phyloP scores from a whole-genome alignment of 495 filamentous ascomycete species.

The Apiosordaria backusii region DNA sequence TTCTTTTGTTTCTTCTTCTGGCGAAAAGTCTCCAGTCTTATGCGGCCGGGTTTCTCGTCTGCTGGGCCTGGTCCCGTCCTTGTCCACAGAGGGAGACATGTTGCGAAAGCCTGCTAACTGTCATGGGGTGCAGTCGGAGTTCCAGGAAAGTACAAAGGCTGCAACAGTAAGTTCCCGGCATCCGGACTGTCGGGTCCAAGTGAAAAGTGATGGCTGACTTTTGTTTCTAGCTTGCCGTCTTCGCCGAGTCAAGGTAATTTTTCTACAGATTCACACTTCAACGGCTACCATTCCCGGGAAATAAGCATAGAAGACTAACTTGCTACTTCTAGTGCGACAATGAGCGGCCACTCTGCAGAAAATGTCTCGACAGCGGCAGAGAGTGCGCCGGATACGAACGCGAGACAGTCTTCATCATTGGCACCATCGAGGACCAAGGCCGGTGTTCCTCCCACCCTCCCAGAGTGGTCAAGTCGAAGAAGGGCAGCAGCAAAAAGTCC shows the following conservation, averaged over 20 bases:
- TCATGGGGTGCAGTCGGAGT: constrained; percentile 34
- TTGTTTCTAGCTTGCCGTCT: constrained; percentile 33
- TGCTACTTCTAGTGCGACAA: constrained; percentile 48
- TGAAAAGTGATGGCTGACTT: background rate
- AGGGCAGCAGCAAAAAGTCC: constrained; percentile 15
- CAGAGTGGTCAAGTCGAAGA: constrained; percentile 36
- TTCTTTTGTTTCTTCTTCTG: background rate
- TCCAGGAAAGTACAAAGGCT: constrained; percentile 47
- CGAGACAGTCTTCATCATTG: constrained; percentile 50
- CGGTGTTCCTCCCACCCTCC: constrained; percentile 47
- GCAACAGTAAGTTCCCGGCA: constrained; percentile 30
- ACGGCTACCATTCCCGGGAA: background rate
- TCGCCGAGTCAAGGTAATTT: constrained; percentile 37
- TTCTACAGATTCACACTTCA: background rate
- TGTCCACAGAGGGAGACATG: constrained; percentile 7
- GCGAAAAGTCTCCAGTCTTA: background rate
- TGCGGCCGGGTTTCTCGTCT: background rate
- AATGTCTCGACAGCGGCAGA: constrained; percentile 60
- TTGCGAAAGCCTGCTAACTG: constrained; percentile 14
- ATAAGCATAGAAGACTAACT: background rate
- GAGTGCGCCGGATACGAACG: constrained; percentile 61
- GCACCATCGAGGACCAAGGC: constrained; percentile 42
- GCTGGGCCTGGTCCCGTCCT: background rate
- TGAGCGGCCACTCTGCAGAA: constrained; percentile 58
- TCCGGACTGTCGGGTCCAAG: background rate